These are phyloP conservation scores for Lachnellula hyalina DNA, from an alignment of 2,329 filamentous ascomycete species.

Conservation along the genomic window DNA sequence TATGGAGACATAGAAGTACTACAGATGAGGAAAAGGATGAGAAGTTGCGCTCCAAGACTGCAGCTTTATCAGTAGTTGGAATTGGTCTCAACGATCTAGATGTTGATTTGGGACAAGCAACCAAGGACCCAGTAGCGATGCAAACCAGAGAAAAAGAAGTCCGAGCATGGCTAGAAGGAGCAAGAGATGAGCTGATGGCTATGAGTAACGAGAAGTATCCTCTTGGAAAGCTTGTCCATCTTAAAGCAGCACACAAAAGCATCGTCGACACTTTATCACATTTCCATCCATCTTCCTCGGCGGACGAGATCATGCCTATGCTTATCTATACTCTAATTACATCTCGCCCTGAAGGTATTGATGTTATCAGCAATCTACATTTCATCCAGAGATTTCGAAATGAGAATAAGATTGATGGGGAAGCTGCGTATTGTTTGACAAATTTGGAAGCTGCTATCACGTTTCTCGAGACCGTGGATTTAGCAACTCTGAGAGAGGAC, in stretches of 20 bases:
- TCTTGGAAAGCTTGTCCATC: conserved; percentile 80
- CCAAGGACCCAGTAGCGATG: conserved; percentile 51
- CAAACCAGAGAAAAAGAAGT: conserved; percentile 63
- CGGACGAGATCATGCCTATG: conserved; percentile 94
- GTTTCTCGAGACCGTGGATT: conserved; percentile 91
- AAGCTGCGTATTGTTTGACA: conserved; percentile 92
- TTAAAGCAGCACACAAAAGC: conserved; percentile 84
- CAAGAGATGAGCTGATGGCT: conserved; percentile 63
- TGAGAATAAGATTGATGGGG: conserved; percentile 80
- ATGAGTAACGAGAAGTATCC: conserved; percentile 90
- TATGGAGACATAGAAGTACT: conserved; percentile 87
- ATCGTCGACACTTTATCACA: conserved; percentile 81
- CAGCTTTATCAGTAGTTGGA: conserved; percentile 82
- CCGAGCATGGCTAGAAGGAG: conserved; percentile 63
- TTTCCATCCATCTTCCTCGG: conserved; percentile 75
- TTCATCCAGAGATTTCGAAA: conserved; percentile 92
- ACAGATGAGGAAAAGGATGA: conserved; percentile 94
- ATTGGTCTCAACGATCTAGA: conserved; percentile 84
- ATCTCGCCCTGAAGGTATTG: conserved; percentile 75
- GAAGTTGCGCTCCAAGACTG: conserved; percentile 89
- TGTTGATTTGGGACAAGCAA: conserved; percentile 60
- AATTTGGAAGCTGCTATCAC: conserved; percentile 93
- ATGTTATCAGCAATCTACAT: conserved; percentile 88
- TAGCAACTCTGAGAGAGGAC: conserved; percentile 79
- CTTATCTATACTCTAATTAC: conserved; percentile 95